These are phyloP conservation scores for Hortiboletus flavorubellus DNA, from an alignment of 768 basidiomycete genomes.

Conservation along the genomic window DNA sequence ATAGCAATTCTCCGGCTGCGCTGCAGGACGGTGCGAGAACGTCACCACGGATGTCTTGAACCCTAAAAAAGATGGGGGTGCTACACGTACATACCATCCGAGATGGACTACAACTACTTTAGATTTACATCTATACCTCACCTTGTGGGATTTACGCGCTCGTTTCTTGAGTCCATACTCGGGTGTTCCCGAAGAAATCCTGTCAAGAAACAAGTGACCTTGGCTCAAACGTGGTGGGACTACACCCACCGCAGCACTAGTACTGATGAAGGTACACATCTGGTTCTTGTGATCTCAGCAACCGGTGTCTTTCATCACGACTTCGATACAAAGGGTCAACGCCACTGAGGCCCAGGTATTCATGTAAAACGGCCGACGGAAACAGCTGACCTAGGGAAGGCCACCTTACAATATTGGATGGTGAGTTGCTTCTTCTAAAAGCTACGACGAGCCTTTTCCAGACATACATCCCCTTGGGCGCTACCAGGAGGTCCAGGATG, in stretches of 20 bases:
- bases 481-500: not conserved
- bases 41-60: conserved; percentile 20
- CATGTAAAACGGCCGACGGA: not conserved
- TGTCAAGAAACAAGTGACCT: no score
- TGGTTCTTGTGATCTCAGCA: not conserved
- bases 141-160: conserved; percentile 11
- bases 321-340: not conserved
- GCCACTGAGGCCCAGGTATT: not conserved
- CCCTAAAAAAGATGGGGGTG: not conserved
- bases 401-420: no score
- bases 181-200: conserved; percentile 10
- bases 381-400: not conserved
- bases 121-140: conserved; percentile 26
- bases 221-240: not conserved
- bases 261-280: not conserved
- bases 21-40: conserved; percentile 29
- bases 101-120: conserved; percentile 28
- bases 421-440: not conserved
- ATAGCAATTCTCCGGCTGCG: conserved; percentile 47
- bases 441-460: not conserved
- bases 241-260: not conserved
- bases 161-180: not conserved
- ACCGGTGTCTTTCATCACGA: not conserved
- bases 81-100: conserved; percentile 13
- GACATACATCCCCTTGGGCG: not conserved